Evolutionary conservation across 2,329 filamentous ascomycete genomes (phyloP).

Genomic region (Bipolaris bicolor): DNA sequence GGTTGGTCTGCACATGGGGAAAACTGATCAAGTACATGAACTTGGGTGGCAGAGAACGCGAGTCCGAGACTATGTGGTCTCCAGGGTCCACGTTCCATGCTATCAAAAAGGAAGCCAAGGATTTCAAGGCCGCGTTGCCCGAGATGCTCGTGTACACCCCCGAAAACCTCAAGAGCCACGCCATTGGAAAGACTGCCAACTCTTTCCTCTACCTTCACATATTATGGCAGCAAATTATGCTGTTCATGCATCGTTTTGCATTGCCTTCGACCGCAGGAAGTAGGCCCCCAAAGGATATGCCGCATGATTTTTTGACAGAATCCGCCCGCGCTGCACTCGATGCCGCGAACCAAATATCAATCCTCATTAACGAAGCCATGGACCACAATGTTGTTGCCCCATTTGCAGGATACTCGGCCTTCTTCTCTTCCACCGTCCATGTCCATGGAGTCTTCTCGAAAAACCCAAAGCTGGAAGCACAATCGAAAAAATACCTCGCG

Average conservation of each 20-base stretch:
- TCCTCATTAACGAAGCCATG: conserved; percentile 79
- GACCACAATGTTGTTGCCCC: conserved; percentile 83
- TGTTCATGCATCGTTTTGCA: conserved; percentile 90
- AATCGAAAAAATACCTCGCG: conserved; percentile 81
- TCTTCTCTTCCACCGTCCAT: conserved; percentile 92
- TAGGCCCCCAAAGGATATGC: conserved; percentile 71
- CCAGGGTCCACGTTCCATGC: conserved; percentile 75
- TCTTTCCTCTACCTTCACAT: conserved; percentile 95
- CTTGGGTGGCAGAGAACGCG: conserved; percentile 81
- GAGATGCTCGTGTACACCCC: conserved; percentile 72
- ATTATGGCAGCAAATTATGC: conserved; percentile 82
- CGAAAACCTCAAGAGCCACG: conserved; percentile 85
- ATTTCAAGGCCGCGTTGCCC: conserved; percentile 73
- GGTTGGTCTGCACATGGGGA: conserved; percentile 86
- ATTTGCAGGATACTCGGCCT: conserved; percentile 93
- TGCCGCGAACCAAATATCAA: conserved; percentile 85
- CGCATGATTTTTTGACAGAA: conserved; percentile 77
- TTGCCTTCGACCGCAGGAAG: conserved; percentile 71
- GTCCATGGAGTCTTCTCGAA: conserved; percentile 90
- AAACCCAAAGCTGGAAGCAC: conserved; percentile 74
- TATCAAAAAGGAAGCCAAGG: conserved; percentile 73
- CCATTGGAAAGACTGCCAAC: conserved; percentile 82
- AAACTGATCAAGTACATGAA: conserved; percentile 89
- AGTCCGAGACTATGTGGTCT: conserved; percentile 80
- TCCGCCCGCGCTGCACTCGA: conserved; percentile 77